Conservation (phyloP, 257 asterid species). For the Avicennia marina region DNA sequence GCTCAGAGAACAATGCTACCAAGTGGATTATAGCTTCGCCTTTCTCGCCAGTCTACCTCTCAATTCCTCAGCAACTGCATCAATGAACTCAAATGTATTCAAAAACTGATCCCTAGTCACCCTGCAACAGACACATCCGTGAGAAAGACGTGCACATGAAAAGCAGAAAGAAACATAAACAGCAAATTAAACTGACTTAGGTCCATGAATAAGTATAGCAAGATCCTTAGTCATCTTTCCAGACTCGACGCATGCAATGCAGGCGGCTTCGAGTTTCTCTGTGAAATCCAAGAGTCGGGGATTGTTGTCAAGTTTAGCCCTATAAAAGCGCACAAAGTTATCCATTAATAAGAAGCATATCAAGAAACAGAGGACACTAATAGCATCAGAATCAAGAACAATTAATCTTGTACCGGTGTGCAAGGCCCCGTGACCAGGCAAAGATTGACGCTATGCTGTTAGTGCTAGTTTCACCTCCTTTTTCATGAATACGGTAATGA, state of each 20-base stretch:
- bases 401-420: conserved; percentile 62
- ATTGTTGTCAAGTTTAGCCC: conserved; percentile 85
- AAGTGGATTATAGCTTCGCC: conserved; percentile 31
- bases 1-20: neutral
- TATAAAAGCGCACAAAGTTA: conserved; percentile 13
- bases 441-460: conserved; percentile 97
- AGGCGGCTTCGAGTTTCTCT: conserved; percentile 76
- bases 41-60: conserved; percentile 37
- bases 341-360: neutral
- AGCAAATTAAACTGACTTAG: conserved; percentile 48
- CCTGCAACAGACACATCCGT: conserved; percentile 28
- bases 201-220: conserved; percentile 81
- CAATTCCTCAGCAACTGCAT: conserved; percentile 59
- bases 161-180: neutral
- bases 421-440: conserved; percentile 99
- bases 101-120: conserved; percentile 43
- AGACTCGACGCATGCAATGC: conserved; percentile 73
- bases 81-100: conserved; percentile 71
- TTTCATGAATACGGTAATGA: conserved; percentile 87
- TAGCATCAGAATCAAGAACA: neutral
- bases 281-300: conserved; percentile 70
- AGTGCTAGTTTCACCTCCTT: conserved; percentile 99
- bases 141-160: neutral
- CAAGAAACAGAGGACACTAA: neutral
- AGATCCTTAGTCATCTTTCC: conserved; percentile 99